Base-by-base conservation (phyloP, 441 rosid species). In the Rhodomyrtus psidioides region DNA sequence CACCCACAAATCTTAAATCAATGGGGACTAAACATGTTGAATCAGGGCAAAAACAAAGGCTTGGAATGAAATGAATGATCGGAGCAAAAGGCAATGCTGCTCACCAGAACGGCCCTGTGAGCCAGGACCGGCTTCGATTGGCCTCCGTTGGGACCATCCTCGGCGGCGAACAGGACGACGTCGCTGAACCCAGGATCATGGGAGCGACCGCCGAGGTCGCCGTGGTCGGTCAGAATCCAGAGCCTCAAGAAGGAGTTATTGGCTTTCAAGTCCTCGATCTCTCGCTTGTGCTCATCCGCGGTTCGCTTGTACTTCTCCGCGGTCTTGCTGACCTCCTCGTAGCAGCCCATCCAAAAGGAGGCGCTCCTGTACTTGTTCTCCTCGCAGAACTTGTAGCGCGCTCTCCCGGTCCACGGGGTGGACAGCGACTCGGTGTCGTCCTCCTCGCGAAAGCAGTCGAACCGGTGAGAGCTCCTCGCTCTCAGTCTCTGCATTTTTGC, bases 251-350 rank as follows among this genome's bases (percentile, higher is more conserved):
- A 96, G 65, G 91, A 83, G 27, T 94, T 92, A 86, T 92, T 94
- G 86, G 98, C 92, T 84, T 93, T 93, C 58, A 95, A 94, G 87
- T 96, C 98, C 42, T 94, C 95, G 90, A 94, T 95, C 92, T 95
- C 97, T 44, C 93, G 91, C 91, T 92, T 94, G 65, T 95, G 93
- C 90, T 95, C 99, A 83, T 93, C 97, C 89, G 95, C 93, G 19
- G 95, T 93, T 44, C 93, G 91, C 91, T 92, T 94, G 65, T 95
- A 93, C 90, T 94, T 98, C 84, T 94, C 97, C 89, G 95, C 93
- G 19, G 95, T 94, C 90, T 95, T 95, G 88, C 96, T 93, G 9
- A 97, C 98, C 88, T 94, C 95, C 55, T 93, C 97, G 86, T 93
- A 93, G 85, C 99, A 95, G 88, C 94, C 98, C 88, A 93, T 93